These are phyloP conservation scores for Pharnaceum exiguum DNA, from an alignment of 148 eudicot species.

Conservation along the genomic window DNA sequence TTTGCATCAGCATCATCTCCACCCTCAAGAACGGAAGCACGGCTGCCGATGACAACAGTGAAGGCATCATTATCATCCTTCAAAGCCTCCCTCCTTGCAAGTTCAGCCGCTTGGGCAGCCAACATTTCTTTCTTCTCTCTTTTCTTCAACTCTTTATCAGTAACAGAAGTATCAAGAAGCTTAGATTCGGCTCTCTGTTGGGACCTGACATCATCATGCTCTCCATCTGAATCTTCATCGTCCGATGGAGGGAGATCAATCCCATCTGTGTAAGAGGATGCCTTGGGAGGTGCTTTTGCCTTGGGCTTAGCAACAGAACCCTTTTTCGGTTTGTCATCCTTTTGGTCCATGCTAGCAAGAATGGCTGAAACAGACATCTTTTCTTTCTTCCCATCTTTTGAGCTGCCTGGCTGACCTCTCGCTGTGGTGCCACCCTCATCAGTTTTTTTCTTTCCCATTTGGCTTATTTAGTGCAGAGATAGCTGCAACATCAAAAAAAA, in stretches of 20 bases:
- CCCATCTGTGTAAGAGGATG: conserved; percentile 22
- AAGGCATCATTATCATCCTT: conserved; percentile 33
- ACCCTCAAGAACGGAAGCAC: conserved; percentile 53
- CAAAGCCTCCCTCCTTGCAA: conserved; percentile 10
- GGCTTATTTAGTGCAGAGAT: neutral
- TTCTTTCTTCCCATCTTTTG: conserved; percentile 45
- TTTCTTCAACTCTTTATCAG: conserved; percentile 32
- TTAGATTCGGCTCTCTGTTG: conserved; percentile 13
- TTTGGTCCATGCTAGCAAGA: conserved; percentile 37
- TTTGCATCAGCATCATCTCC: conserved; percentile 66
- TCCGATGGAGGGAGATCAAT: conserved; percentile 34
- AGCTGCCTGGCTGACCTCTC: conserved; percentile 27
- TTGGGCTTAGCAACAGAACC: conserved; percentile 23
- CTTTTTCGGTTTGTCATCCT: conserved; percentile 32
- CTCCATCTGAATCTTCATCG: conserved; percentile 28
- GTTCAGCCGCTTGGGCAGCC: conserved; percentile 14
- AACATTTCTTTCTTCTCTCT: conserved; percentile 27
- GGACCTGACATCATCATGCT: neutral
- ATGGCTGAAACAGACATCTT: conserved; percentile 39
- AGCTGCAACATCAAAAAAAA: conserved; percentile 12
- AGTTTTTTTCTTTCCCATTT: conserved; percentile 47
- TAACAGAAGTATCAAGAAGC: conserved; percentile 20
- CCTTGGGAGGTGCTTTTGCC: conserved; percentile 16
- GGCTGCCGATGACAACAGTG: conserved; percentile 54
- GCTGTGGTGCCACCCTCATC: conserved; percentile 27